Evolutionary conservation across 768 basidiomycete species (phyloP), one percentile per base, ranked within the genome.

Genomic region (Rhizopogon sp.): DNA sequence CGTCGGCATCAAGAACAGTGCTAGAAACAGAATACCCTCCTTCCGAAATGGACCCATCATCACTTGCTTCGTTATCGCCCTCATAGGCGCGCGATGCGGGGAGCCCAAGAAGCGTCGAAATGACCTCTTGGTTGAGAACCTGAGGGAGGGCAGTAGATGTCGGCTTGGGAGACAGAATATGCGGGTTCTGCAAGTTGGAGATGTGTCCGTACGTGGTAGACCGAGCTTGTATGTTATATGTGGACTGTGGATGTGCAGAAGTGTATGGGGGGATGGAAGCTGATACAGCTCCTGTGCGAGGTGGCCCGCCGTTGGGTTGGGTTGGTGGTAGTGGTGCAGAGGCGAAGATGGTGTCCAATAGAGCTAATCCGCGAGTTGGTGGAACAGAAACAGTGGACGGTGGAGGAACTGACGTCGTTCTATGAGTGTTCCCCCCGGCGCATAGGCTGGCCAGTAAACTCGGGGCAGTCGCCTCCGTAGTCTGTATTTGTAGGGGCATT

Each of bases 271-370:
- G 61, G 6, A 60, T 50, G 53, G 33, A 49, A 3, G 5, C 33
- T 35, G 46, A 49, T 35, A 14, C 20, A 2, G 39, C 39, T 13
- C 50, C 49, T 14, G 46, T 25, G 8, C 60, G 67, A 55, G 68
- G 66, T 31, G 56, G 39, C 33, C 56, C 55, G 4, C 59, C 58
- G 1, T 45, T 60, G 42, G 59, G 65, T 22, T 49, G 46, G 13
- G 3, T 49, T 37, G 29, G 10, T 55, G 49, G 8, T 22, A 67
- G 66, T 14, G 68, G 70, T 5, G 83, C 88, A 5, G 88, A 90
- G 3, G 88, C 88, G 64, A 91, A 90, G 41, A 91, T 87, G 11
- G 80, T 77, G 59, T 87, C 76, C 14, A 91, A 72, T 33, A 91
- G 74, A 16, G 79, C 72, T 46, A 79, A 73, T 6, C 88, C 85